Evolutionary conservation across 495 filamentous ascomycete genomes (phyloP), one percentile per base, ranked within the genome.

Genomic region (Sordaria brevicollis): DNA sequence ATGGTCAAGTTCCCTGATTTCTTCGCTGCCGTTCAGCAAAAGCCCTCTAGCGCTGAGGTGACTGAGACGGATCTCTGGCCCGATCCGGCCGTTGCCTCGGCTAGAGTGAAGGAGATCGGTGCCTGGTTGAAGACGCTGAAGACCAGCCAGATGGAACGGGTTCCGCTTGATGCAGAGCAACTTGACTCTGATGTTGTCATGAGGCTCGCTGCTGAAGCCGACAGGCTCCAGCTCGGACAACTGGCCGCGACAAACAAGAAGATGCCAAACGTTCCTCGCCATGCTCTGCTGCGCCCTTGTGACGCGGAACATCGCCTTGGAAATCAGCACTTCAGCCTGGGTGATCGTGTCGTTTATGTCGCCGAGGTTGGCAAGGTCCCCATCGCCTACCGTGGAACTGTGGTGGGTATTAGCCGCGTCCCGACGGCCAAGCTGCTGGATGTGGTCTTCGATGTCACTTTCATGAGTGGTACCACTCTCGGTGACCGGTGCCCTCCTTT

Each of bases 1-100:
- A 97, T 97, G 91, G 88, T 88, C 67, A 90, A 86, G 35, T 99
- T 99, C 79, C 96, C 96, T 0, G 92, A 97, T 41, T 97, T 99
- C 79, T 93, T 98, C 75, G 91, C 91, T 11, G 91, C 88, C 2
- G 91, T 99, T 70, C 89, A 92, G 75, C 84, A 85, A 65, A 92
- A 84, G 77, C 89, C 80, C 7, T 81, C 78, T 29, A 81, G 76
- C 65, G 82, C 67, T 69, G 83, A 86, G 49, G 72, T 83, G 29
- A 77, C 37, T 41, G 93, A 94, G 54, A 93, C 91, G 0, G 92
- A 96, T 75, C 94, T 99, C 77, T 98, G 93, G 79, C 84, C 89
- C 9, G 86, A 90, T 57, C 90, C 90, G 13, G 83, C 84, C 15
- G 74, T 82, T 11, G 92, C 90, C 69, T 85, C 85, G 33, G 89